These are phyloP conservation scores for Dictyostelium gargantuum DNA, from an alignment of 208 protist species.

Conservation along the genomic window DNA sequence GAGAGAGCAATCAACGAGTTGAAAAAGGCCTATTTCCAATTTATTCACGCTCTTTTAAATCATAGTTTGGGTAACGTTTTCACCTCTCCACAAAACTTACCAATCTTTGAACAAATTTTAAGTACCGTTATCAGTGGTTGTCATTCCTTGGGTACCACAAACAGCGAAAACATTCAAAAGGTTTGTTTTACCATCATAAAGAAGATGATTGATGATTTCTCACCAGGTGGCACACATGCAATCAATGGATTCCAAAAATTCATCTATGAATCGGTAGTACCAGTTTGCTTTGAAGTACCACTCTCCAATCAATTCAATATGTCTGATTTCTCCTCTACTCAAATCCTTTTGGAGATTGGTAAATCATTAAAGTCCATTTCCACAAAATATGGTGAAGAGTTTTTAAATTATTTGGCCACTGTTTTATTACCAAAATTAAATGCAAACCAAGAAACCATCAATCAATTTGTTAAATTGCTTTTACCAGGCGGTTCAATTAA, in stretches of 20 bases:
- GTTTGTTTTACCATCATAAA: conserved; percentile 20
- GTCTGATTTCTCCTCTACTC: background rate
- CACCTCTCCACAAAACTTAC: background rate
- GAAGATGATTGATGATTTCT: conserved; percentile 27
- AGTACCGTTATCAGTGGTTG: conserved; percentile 4
- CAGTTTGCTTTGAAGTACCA: conserved; percentile 10
- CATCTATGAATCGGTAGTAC: conserved; percentile 1
- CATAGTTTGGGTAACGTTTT: background rate
- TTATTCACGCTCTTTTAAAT: background rate
- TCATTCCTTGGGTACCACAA: background rate
- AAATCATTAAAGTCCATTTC: background rate
- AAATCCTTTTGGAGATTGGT: background rate
- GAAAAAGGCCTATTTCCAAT: conserved; percentile 14
- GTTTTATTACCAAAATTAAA: background rate
- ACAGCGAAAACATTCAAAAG: conserved; percentile 17
- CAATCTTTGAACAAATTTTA: background rate
- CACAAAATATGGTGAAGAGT: conserved; percentile 6
- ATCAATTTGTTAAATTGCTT: conserved; percentile 16
- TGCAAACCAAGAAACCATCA: background rate
- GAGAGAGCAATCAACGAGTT: background rate
- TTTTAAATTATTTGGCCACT: background rate
- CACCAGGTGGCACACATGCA: background rate
- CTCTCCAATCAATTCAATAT: background rate
- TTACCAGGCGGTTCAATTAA: background rate
- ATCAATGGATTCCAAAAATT: conserved; percentile 24